Evolutionary conservation across 805 yeast species (phyloP).

Genomic region (Nakazawaea wickerhamii): DNA sequence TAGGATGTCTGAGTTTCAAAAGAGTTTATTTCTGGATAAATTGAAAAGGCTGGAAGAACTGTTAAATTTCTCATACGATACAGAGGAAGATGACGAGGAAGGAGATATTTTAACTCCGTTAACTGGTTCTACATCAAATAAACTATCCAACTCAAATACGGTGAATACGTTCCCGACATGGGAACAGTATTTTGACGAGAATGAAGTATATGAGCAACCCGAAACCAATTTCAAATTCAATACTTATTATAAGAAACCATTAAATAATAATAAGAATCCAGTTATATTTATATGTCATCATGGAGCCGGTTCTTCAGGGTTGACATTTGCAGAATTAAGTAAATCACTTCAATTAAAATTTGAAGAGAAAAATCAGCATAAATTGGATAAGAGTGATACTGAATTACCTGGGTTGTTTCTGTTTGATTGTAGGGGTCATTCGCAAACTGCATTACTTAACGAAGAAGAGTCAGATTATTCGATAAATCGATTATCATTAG

Average conservation of each 20-base stretch:
- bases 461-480: slow-evolving; percentile 31
- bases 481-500: slow-evolving; percentile 49
- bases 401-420: slow-evolving; percentile 56
- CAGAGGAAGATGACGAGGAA: slow-evolving; percentile 14
- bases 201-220: slow-evolving; percentile 14
- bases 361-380: slow-evolving; percentile 18
- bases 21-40: slow-evolving; percentile 20
- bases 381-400: slow-evolving; percentile 22
- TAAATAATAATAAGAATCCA: slow-evolving; percentile 33
- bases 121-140: background rate
- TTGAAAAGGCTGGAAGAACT: slow-evolving; percentile 19
- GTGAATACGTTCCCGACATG: slow-evolving; percentile 20
- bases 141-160: background rate
- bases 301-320: slow-evolving; percentile 90
- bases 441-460: slow-evolving; percentile 35
- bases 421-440: slow-evolving; percentile 88
- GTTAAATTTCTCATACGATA: slow-evolving; percentile 14
- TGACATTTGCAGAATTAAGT: slow-evolving; percentile 63
- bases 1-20: slow-evolving; percentile 20
- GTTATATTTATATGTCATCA: slow-evolving; percentile 71
- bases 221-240: slow-evolving; percentile 34
- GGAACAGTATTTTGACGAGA: slow-evolving; percentile 29
- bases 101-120: slow-evolving; percentile 13
- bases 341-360: slow-evolving; percentile 36
- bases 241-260: slow-evolving; percentile 55